Base-by-base conservation (phyloP, 2,329 filamentous ascomycete species). In the Aschersonia sp. region DNA sequence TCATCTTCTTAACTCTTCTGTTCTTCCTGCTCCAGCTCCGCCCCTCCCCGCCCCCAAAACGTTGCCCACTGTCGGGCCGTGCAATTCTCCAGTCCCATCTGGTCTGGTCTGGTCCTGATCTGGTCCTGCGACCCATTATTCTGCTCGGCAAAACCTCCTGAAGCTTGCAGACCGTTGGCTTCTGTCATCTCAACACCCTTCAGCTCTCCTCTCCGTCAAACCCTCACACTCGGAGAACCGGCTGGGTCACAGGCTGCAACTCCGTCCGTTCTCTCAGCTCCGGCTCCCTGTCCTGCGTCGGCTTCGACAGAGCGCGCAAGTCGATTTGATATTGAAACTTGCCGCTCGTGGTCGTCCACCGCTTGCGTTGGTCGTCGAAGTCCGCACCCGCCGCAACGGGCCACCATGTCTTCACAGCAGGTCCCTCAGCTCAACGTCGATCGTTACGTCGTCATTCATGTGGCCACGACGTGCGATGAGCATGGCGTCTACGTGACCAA, bases 401-500 rank as follows among this genome's bases (percentile, higher is more conserved):
- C 46, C 50, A 61, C 54, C 57, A 68, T 67, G 65, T 58, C 65
- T 56, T 59, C 66, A 48, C 66, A 66, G 56, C 63, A 63, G 53
- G 53, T 59, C 47, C 73, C 72, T 45, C 77, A 79, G 57, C 75
- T 81, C 57, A 84, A 84, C 69, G 79, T 95, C 68, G 92, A 98
- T 72, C 86, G 90, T 66, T 98, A 95, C 70, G 84, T 95, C 55
- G 87, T 98, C 61, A 95, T 97, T 65, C 92, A 98, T 68, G 90
- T 97, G 62, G 92, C 92, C 54, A 98, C 92, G 37, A 98, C 92
- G 57, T 98, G 92, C 70, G 92, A 98, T 67, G 92, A 98, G 67
- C 92, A 98, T 69, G 92, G 92, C 53, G 92, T 98, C 55, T 98
- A 98, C 67, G 92, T 98, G 50, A 98, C 92, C 51, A 97, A 97